phyloP scores from a whole-genome alignment of 306 rosid species.

The Casuarina glauca region DNA sequence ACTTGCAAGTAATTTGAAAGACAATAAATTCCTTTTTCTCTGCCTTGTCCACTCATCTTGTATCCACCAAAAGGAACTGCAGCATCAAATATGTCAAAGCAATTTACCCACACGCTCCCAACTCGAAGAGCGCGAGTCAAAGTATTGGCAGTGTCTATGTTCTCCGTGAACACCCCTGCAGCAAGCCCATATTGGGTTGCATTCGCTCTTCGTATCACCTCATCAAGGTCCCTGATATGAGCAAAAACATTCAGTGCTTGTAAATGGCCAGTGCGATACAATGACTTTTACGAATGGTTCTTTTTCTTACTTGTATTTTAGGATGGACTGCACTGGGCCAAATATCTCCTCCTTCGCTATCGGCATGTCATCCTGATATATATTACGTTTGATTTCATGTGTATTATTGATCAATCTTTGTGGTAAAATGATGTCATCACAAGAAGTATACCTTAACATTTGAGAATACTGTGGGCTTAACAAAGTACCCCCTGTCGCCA shows the following conservation, averaged over 20 bases:
- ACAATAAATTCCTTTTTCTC: conserved; percentile 86
- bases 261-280: background rate
- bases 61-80: conserved; percentile 94
- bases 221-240: conserved; percentile 58
- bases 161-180: conserved; percentile 78
- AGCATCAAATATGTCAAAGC: conserved; percentile 83
- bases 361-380: conserved; percentile 69
- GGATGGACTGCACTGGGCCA: conserved; percentile 89
- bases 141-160: conserved; percentile 69
- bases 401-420: conserved; percentile 1
- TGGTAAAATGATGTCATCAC: conserved; percentile 9
- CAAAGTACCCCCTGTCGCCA: conserved; percentile 71
- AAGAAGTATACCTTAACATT: conserved; percentile 58
- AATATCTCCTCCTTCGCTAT: conserved; percentile 90
- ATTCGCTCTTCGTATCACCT: conserved; percentile 77
- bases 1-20: conserved; percentile 87
- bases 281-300: background rate
- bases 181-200: conserved; percentile 74
- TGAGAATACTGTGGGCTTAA: conserved; percentile 92
- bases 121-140: conserved; percentile 69
- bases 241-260: conserved; percentile 17
- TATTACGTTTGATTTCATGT: conserved; percentile 14
- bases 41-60: conserved; percentile 92
- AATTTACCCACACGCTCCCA: conserved; percentile 81
- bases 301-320: conserved; percentile 71